Evolutionary conservation across 371 early-diverging fungal species (phyloP), one percentile per base, ranked within the genome.

Genomic region (Apophysomyces elegans): DNA sequence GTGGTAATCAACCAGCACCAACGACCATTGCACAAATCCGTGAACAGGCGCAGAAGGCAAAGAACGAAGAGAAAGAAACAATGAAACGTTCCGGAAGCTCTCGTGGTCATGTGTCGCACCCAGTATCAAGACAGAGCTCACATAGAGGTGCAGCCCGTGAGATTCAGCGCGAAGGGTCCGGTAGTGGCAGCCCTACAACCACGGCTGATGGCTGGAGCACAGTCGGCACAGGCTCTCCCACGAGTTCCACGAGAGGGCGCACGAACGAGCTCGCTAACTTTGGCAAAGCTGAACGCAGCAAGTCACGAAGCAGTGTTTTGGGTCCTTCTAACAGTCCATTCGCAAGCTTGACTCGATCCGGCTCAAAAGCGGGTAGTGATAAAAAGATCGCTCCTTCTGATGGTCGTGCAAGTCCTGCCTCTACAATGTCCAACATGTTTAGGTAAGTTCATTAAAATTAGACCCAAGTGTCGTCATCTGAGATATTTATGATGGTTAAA

Each of bases 11-110:
- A 38, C 73, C 86, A 35, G 95, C 93, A 7, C 96, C 96, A 38
- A 91, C 92, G 73, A 95, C 94, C 7, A 90, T 95, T 74, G 91
- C 93, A 26, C 89, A 95, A 78, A 93, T 98, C 71, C 96, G 91
- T 69, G 90, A 91, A 70, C 90, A 93, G 8, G 87, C 85, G 45
- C 75, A 76, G 61, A 79, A 87, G 63, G 88, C 84, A 36, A 88
- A 83, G 47, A 84, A 88, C 73, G 86, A 89, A 74, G 89, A 84
- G 63, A 81, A 82, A 54, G 87, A 88, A 60, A 81, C 79, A 44
- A 83, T 90, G 83, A 88, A 89, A 66, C 87, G 90, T 44, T 84
- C 90, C 26, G 79, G 86, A 47, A 83, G 87, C 44, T 85, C 85
- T 39, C 87, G 87, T 69, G 88, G 90, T 47, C 72, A 79, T 44